phyloP scores from a whole-genome alignment of 2,329 filamentous ascomycete species.

The Curvularia hawaiiensis region DNA sequence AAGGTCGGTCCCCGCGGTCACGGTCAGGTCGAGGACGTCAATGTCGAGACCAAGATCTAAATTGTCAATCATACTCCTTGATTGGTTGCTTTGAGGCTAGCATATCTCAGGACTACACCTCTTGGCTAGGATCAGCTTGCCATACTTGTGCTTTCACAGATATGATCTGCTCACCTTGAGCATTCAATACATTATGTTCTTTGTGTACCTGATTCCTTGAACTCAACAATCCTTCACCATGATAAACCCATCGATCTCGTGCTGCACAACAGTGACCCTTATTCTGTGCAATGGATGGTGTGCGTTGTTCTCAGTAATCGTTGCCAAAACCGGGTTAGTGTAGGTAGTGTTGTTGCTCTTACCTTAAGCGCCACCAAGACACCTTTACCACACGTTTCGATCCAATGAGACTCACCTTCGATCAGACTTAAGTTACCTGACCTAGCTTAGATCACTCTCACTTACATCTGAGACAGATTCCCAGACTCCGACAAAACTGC shows the following conservation, averaged over 20 bases:
- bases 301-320: neutral
- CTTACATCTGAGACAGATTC: neutral
- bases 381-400: neutral
- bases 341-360: neutral
- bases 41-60: constrained; percentile 28
- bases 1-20: constrained; percentile 27
- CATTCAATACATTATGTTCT: neutral
- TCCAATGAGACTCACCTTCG: neutral
- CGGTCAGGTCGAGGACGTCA: constrained; percentile 15
- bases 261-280: neutral
- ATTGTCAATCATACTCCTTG: neutral
- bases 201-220: neutral
- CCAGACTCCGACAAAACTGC: neutral
- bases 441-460: neutral
- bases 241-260: neutral
- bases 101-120: neutral
- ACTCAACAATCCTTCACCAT: neutral
- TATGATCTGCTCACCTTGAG: neutral
- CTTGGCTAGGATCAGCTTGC: neutral
- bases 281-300: neutral
- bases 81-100: neutral
- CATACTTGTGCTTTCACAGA: neutral
- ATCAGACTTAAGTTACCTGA: neutral
- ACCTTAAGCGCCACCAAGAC: neutral
- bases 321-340: neutral